phyloP scores from a whole-genome alignment of 2,329 filamentous ascomycete genomes.

The Coniochaeta hoffmannii region DNA sequence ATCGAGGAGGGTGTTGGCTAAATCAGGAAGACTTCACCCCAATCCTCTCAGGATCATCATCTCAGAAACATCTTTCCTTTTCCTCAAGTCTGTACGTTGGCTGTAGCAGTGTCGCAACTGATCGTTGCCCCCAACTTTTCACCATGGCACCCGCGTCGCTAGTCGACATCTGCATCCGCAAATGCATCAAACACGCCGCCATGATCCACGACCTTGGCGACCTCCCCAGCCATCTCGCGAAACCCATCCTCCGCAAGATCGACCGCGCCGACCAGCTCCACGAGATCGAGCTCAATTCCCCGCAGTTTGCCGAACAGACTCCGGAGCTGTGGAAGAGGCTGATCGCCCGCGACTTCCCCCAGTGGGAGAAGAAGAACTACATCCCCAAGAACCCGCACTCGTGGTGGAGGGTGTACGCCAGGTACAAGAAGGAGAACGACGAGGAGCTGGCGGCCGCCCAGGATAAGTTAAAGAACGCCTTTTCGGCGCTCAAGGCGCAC shows the following conservation, averaged over 20 bases:
- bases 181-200: slow-evolving; percentile 46
- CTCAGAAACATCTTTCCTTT: too few species aligned
- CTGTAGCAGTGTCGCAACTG: neutral
- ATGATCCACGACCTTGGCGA: slow-evolving; percentile 63
- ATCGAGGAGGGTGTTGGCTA: neutral
- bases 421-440: slow-evolving; percentile 54
- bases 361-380: slow-evolving; percentile 55
- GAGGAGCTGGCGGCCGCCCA: slow-evolving; percentile 50
- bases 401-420: slow-evolving; percentile 74
- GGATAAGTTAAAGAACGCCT: slow-evolving; percentile 46
- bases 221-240: slow-evolving; percentile 58
- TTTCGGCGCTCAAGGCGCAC: slow-evolving; percentile 50
- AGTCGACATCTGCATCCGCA: slow-evolving; percentile 39
- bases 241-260: slow-evolving; percentile 62
- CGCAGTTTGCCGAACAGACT: slow-evolving; percentile 64
- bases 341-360: slow-evolving; percentile 69
- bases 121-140: neutral
- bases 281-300: slow-evolving; percentile 65
- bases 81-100: too few species aligned
- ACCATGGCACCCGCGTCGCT: slow-evolving; percentile 30
- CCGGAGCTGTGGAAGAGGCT: slow-evolving; percentile 71
- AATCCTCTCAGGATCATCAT: too few species aligned
- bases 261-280: slow-evolving; percentile 69
- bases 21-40: neutral
- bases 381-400: slow-evolving; percentile 58